A percentile compares a stretch with the other conserved stretches of the same genome.
phyloP scores from a whole-genome alignment of 495 filamentous ascomycete genomes.

The Aspergillus olivimuriae region DNA sequence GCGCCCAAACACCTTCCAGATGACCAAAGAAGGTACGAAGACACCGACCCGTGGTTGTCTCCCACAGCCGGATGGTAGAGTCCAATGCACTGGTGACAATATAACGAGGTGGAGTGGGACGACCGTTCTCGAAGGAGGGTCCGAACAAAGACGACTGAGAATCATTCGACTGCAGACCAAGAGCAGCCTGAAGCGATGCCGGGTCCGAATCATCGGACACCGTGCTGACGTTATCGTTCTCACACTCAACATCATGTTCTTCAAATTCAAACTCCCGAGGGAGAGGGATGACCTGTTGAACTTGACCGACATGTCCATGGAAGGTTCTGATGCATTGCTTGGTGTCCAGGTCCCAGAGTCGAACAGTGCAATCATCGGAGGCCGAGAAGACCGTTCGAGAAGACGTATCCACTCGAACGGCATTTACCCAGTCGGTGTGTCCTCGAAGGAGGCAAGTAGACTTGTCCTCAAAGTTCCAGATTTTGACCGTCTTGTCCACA shows the following conservation, averaged over 20 bases:
- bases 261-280: constrained; percentile 87
- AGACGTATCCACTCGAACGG: constrained; percentile 70
- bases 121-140: constrained; percentile 49
- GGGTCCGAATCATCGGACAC: constrained; percentile 29
- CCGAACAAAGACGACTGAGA: constrained; percentile 50
- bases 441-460: constrained; percentile 71
- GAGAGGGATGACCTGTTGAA: constrained; percentile 80
- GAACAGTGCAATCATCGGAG: constrained; percentile 86
- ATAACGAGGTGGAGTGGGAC: constrained; percentile 72
- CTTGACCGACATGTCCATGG: constrained; percentile 91
- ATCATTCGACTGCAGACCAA: constrained; percentile 18
- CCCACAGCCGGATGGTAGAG: constrained; percentile 88
- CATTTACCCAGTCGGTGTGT: constrained; percentile 92
- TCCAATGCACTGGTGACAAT: constrained; percentile 91
- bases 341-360: constrained; percentile 90
- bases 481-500: constrained; percentile 80
- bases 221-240: constrained; percentile 45
- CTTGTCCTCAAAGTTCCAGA: constrained; percentile 88
- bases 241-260: constrained; percentile 49
- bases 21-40: constrained; percentile 94
- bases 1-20: constrained; percentile 90
- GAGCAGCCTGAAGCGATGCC: constrained; percentile 10
- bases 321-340: constrained; percentile 70
- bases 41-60: constrained; percentile 72
- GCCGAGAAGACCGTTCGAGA: constrained; percentile 86